Conservation (phyloP, 345 rosid genomes). For the Moringa oleifera region DNA sequence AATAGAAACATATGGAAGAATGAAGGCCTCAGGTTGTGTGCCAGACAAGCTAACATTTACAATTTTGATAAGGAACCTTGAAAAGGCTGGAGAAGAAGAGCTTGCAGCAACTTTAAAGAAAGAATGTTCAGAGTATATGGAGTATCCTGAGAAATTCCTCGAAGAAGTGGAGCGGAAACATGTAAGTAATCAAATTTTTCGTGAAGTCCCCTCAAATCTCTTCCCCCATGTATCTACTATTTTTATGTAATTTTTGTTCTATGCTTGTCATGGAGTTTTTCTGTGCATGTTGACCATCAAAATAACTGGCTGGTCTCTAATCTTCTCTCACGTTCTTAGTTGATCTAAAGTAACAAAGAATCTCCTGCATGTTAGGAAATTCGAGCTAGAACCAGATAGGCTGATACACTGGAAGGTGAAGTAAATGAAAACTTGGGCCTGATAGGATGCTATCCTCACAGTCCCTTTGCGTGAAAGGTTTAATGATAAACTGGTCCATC, state of each 20-base stretch:
- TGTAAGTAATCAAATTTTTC: constrained; percentile 17
- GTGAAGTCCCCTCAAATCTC: not conserved
- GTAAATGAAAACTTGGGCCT: too few species aligned
- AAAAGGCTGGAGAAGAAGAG: constrained; percentile 39
- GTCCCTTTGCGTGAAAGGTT: too few species aligned
- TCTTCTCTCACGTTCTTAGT: too few species aligned
- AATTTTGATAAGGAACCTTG: constrained; percentile 51
- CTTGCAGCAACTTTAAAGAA: constrained; percentile 35
- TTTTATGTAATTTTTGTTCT: not conserved
- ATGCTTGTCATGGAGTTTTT: not conserved
- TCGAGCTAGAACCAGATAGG: too few species aligned
- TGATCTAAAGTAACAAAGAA: too few species aligned
- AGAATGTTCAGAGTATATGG: constrained; percentile 44
- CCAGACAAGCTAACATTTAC: constrained; percentile 46
- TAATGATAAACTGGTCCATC: too few species aligned
- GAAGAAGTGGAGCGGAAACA: constrained; percentile 32
- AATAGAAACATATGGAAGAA: constrained; percentile 34
- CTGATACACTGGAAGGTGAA: too few species aligned
- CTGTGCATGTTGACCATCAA: too few species aligned
- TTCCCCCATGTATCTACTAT: not conserved
- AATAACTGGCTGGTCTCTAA: too few species aligned
- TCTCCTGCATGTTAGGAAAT: too few species aligned
- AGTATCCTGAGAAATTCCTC: constrained; percentile 46
- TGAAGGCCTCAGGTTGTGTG: constrained; percentile 42
- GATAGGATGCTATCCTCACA: too few species aligned